phyloP scores from a whole-genome alignment of 78 protist genomes.

The Dictyostelium purpureum region DNA sequence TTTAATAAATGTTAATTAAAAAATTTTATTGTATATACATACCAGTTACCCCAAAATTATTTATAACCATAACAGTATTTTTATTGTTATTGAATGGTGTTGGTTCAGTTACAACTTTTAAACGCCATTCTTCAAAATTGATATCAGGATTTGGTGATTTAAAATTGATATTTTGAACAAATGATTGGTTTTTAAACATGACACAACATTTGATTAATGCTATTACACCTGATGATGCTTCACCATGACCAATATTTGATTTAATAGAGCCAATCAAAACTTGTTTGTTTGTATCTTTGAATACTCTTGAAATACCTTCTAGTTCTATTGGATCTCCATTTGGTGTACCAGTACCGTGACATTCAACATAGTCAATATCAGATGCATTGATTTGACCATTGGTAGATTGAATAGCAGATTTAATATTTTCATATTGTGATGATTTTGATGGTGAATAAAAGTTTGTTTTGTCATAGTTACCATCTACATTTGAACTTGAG shows the following conservation, averaged over 20 bases:
- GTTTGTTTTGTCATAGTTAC: too few species aligned
- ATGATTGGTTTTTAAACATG: constrained; percentile 20
- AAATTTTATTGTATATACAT: too few species aligned
- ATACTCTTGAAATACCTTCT: background rate
- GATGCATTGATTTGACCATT: background rate
- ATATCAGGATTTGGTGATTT: constrained; percentile 58
- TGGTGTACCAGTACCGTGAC: constrained; percentile 79
- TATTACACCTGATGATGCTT: background rate
- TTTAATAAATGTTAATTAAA: too few species aligned
- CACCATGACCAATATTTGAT: constrained; percentile 55
- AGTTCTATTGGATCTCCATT: constrained; percentile 81
- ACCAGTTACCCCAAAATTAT: constrained; percentile 85
- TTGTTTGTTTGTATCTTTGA: too few species aligned
- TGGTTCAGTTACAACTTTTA: constrained; percentile 32
- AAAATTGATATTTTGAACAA: constrained; percentile 53
- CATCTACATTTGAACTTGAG: background rate
- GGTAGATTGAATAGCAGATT: too few species aligned
- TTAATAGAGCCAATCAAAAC: too few species aligned
- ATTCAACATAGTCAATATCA: constrained; percentile 26
- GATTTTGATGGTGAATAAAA: too few species aligned
- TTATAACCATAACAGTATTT: constrained; percentile 3
- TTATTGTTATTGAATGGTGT: background rate
- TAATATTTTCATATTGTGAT: too few species aligned
- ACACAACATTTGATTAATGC: constrained; percentile 48
- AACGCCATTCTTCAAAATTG: constrained; percentile 13